A percentile compares a stretch with the other conserved stretches of the same genome.
These are phyloP conservation scores for Sanghuangporus baumii DNA, from an alignment of 1,284 basidiomycete species.

Conservation along the genomic window DNA sequence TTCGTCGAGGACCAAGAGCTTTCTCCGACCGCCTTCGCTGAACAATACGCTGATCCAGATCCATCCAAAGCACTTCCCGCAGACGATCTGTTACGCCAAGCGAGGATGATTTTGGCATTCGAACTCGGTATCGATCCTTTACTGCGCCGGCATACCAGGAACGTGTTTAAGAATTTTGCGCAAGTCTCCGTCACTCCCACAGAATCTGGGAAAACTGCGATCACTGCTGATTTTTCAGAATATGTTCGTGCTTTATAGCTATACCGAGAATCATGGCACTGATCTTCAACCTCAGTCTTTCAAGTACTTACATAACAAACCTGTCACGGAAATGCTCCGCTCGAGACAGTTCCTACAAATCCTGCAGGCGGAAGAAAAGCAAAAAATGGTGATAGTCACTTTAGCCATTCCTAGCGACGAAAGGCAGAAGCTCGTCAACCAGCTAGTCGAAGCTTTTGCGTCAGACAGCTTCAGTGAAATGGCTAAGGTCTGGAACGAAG, in stretches of 20 bases:
- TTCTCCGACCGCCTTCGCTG: constrained; percentile 66
- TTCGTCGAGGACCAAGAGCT: constrained; percentile 78
- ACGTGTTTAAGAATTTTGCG: constrained; percentile 73
- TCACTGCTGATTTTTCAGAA: constrained; percentile 86
- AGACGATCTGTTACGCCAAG: constrained; percentile 65
- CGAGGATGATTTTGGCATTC: constrained; percentile 82
- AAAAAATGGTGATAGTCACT: constrained; percentile 74
- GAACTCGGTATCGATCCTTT: constrained; percentile 94
- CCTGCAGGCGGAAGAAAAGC: constrained; percentile 85
- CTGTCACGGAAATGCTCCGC: constrained; percentile 60
- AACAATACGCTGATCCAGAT: constrained; percentile 71
- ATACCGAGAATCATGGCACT: not conserved
- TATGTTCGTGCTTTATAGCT: constrained; percentile 57
- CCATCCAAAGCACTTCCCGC: constrained; percentile 47
- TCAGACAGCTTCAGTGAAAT: constrained; percentile 85
- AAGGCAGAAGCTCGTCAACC: constrained; percentile 62
- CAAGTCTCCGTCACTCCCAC: constrained; percentile 85
- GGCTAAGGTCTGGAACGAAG: constrained; percentile 89
- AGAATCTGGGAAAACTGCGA: constrained; percentile 85
- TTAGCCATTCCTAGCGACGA: constrained; percentile 65
- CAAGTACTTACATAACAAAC: constrained; percentile 91
- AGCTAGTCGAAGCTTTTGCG: constrained; percentile 77
- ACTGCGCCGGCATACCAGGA: constrained; percentile 76
- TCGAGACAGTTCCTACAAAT: constrained; percentile 87
- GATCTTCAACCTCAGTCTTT: constrained; percentile 60